Evolutionary conservation across 495 filamentous ascomycete species (phyloP), one percentile per base, ranked within the genome.

Genomic region (Daldinia decipiens): DNA sequence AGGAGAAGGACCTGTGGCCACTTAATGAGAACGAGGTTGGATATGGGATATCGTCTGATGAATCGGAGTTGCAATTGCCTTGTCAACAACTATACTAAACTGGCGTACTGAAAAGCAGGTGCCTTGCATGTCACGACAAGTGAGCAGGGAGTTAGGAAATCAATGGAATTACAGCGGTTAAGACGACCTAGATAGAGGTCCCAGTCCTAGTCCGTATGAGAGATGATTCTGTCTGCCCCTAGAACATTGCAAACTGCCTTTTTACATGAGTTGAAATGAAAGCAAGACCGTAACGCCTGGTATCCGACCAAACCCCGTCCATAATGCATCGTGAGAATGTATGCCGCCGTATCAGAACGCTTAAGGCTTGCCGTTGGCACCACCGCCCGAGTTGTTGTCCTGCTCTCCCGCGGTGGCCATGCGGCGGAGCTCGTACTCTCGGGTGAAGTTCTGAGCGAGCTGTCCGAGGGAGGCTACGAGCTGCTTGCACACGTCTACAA

Each of bases 351-450:
- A 69, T 65, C 51, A 32, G 8, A 43, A 59, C 13, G 26, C 34
- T 63, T 63, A 69, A 36, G 61, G 56, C 32, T 52, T 65, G 21
- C 66, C 56, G 40, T 56, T 52, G 24, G 40, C 43, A 50, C 69
- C 74, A 12, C 63, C 65, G 9, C 29, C 65, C 0, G 32, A 13
- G 3, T 45, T 47, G 52, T 80, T 79, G 24, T 76, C 76, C 64
- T 84, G 81, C 45, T 81, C 83, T 21, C 82, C 82, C 40, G 87
- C 89, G 15, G 88, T 88, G 26, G 92, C 91, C 85, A 95, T 97
- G 83, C 95, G 96, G 72, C 94, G 90, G 62, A 98, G 84, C 71
- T 97, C 94, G 76, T 89, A 96, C 80, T 99, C 96, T 78, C 96
- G 96, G 53, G 93, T 96, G 79, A 99, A 97, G 74, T 97, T 91